phyloP scores from a whole-genome alignment of 495 filamentous ascomycete species.

The Tuber brumale region DNA sequence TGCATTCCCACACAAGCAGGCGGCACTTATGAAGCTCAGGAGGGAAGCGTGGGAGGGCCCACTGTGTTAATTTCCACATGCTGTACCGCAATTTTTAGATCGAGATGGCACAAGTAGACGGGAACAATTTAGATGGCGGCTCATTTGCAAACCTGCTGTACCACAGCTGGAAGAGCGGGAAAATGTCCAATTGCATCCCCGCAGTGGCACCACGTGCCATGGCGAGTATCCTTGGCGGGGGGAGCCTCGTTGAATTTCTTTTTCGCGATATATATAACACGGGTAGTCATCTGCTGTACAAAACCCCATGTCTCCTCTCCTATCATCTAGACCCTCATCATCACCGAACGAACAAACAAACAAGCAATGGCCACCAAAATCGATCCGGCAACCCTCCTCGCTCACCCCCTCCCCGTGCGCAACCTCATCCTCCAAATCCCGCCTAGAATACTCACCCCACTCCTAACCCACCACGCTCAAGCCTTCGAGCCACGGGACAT shows the following conservation, averaged over 20 bases:
- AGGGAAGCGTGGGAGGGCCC: conserved; percentile 80
- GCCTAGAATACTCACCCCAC: conserved; percentile 16
- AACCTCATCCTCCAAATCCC: conserved; percentile 37
- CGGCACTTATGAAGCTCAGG: conserved; percentile 74
- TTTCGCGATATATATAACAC: conserved; percentile 6
- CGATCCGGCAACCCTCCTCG: conserved; percentile 31
- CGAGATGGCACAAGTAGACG: not conserved
- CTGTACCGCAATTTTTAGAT: not conserved
- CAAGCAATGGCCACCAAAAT: conserved; percentile 9
- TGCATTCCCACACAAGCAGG: conserved; percentile 85
- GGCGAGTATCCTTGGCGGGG: not conserved
- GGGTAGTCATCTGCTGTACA: not conserved
- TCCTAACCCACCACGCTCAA: conserved; percentile 29
- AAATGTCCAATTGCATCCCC: not conserved
- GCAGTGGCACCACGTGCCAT: not conserved
- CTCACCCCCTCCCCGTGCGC: conserved; percentile 29
- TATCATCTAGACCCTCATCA: not conserved
- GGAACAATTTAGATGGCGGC: not conserved
- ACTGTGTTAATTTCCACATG: conserved; percentile 14
- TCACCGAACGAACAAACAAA: not conserved
- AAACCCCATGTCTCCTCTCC: not conserved
- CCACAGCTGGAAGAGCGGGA: not conserved
- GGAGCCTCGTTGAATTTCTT: conserved; percentile 11
- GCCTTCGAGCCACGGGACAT: conserved; percentile 31
- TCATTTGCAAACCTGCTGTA: not conserved